phyloP scores from a whole-genome alignment of 164 flowering plant genomes.

The Litsea cubeba region DNA sequence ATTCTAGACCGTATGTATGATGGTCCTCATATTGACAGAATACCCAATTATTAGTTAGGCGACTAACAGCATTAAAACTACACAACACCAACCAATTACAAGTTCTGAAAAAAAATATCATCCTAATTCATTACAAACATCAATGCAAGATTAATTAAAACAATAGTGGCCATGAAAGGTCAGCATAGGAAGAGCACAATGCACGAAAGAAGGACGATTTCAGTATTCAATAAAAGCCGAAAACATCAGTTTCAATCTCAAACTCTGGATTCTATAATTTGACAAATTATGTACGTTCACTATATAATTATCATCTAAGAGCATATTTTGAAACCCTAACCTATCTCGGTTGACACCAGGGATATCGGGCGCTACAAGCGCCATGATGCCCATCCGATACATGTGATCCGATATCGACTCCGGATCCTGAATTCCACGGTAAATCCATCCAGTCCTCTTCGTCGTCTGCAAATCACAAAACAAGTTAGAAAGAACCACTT shows the following conservation, averaged over 20 bases:
- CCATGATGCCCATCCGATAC: slow-evolving; percentile 97
- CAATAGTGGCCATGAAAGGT: not conserved
- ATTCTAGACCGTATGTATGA: not conserved
- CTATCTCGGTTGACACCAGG: slow-evolving; percentile 84
- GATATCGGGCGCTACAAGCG: slow-evolving; percentile 64
- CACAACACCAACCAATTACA: not conserved
- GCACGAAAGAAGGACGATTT: no score
- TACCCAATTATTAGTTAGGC: no score
- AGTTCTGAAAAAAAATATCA: not conserved
- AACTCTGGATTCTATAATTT: not conserved
- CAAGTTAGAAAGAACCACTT: not conserved
- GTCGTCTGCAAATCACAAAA: slow-evolving; percentile 46
- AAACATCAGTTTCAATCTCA: not conserved
- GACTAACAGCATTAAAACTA: not conserved
- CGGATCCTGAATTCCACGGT: slow-evolving; percentile 54
- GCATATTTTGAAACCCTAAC: slow-evolving; percentile 27
- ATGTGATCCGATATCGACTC: slow-evolving; percentile 97
- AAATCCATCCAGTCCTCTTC: slow-evolving; percentile 89
- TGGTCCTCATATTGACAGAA: not conserved
- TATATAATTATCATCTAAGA: not conserved
- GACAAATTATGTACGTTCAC: not conserved
- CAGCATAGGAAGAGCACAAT: not conserved
- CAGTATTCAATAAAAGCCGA: no score
- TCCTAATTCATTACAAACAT: no score
- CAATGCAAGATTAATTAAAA: not conserved